Evolutionary conservation across 2,329 filamentous ascomycete species (phyloP).

Genomic region (Cladosporium velox): DNA sequence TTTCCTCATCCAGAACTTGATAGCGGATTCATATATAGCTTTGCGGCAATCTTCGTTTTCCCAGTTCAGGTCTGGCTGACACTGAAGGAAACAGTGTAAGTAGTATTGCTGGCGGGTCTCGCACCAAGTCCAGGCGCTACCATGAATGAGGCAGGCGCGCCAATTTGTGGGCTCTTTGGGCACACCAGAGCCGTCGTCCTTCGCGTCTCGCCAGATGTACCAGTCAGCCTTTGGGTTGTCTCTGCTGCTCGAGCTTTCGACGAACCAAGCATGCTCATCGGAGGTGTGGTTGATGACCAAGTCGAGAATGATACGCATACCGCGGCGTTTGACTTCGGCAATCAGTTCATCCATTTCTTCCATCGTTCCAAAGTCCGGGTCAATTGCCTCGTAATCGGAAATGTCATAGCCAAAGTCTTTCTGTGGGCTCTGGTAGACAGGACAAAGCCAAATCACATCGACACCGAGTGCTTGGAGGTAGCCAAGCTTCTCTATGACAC

Average conservation of each 20-base stretch:
- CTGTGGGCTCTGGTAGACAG: slow-evolving; percentile 62
- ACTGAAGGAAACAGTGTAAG: slow-evolving; percentile 71
- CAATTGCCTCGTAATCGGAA: slow-evolving; percentile 48
- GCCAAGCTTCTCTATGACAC: slow-evolving; percentile 17
- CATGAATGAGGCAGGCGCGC: slow-evolving; percentile 48
- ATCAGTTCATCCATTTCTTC: slow-evolving; percentile 50
- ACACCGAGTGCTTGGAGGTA: slow-evolving; percentile 36
- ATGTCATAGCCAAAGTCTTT: slow-evolving; percentile 71
- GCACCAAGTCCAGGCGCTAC: slow-evolving; percentile 69
- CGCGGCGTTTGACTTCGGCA: slow-evolving; percentile 45
- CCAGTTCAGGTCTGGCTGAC: slow-evolving; percentile 85
- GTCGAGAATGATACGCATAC: slow-evolving; percentile 48
- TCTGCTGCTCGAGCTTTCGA: slow-evolving; percentile 54
- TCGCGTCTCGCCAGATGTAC: slow-evolving; percentile 66
- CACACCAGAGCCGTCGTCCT: slow-evolving; percentile 55
- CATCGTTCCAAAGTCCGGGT: slow-evolving; percentile 50
- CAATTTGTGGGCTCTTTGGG: slow-evolving; percentile 62
- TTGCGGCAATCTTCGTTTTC: slow-evolving; percentile 67
- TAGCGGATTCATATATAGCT: slow-evolving; percentile 65
- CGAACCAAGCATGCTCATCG: slow-evolving; percentile 61
- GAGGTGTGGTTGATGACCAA: slow-evolving; percentile 36
- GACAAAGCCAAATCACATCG: slow-evolving; percentile 69
- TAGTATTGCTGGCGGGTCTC: slow-evolving; percentile 73
- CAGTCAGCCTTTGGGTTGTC: slow-evolving; percentile 60
- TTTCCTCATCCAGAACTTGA: slow-evolving; percentile 69